A percentile compares a stretch with the other conserved stretches of the same genome.
These are phyloP conservation scores for Fusarium napiforme DNA, from an alignment of 2,329 filamentous ascomycete genomes.

Conservation along the genomic window DNA sequence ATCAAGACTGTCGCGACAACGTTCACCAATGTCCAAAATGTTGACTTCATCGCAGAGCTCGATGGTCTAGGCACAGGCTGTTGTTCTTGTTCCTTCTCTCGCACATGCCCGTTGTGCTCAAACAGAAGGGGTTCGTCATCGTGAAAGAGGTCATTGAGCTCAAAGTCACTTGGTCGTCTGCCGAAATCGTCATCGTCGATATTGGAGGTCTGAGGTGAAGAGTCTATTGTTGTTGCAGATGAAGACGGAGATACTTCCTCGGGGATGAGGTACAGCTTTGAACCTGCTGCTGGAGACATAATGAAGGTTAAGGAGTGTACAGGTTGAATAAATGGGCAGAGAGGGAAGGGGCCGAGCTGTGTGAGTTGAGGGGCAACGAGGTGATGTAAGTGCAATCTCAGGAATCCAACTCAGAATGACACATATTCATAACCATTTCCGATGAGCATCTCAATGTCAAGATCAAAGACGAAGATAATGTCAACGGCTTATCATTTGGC, in stretches of 20 bases:
- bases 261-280: accelerated
- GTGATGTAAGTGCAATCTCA: accelerated
- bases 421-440: accelerated
- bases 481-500: accelerated
- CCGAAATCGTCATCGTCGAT: not conserved
- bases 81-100: not conserved
- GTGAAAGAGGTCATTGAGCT: not conserved
- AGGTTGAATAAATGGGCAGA: not conserved
- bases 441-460: accelerated
- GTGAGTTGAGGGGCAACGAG: accelerated
- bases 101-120: accelerated
- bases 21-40: not conserved
- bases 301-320: accelerated
- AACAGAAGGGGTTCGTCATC: not conserved
- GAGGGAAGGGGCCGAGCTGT: accelerated
- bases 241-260: not conserved
- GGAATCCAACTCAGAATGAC: accelerated
- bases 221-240: not conserved
- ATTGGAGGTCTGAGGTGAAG: not conserved
- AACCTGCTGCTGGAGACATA: not conserved
- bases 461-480: accelerated
- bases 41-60: not conserved
- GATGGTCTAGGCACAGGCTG: too few species aligned
- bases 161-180: not conserved
- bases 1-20: not conserved